Evolutionary conservation across 306 rosid species (phyloP).

Genomic region (Cicer judaicum): DNA sequence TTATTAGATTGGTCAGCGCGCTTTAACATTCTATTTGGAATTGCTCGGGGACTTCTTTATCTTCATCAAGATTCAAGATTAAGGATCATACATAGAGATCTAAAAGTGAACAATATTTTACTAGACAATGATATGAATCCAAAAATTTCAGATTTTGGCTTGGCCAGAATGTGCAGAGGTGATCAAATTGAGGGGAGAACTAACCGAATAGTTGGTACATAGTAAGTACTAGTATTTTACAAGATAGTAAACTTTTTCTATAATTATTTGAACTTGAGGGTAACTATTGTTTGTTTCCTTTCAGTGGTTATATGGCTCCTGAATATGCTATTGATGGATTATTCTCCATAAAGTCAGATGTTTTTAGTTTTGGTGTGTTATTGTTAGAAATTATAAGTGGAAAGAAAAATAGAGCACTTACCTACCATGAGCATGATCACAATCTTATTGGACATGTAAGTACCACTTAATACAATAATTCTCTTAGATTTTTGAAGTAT

Average conservation of each 20-base stretch:
- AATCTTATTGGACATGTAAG: conserved; percentile 28
- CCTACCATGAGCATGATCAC: neutral
- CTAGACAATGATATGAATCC: no score
- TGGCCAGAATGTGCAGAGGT: no score
- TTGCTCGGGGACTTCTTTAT: no score
- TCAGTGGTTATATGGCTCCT: conserved; percentile 28
- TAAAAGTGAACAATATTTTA: no score
- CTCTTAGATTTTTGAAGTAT: neutral
- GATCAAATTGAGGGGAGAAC: conserved; percentile 10
- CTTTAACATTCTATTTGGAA: no score
- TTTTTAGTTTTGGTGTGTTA: conserved; percentile 18
- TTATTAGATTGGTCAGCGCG: no score
- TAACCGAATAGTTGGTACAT: conserved; percentile 1
- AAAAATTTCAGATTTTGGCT: no score
- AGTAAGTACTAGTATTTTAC: neutral
- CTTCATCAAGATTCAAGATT: no score
- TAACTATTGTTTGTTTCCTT: neutral
- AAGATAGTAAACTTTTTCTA: neutral
- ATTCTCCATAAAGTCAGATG: conserved; percentile 10
- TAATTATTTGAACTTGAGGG: neutral
- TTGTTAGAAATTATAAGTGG: conserved; percentile 14
- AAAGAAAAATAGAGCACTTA: neutral
- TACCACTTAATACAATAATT: neutral
- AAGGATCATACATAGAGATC: no score
- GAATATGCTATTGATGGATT: conserved; percentile 13